Base-by-base conservation (phyloP, 805 yeast genomes). In the Kodamaea hsintzibuensis region DNA sequence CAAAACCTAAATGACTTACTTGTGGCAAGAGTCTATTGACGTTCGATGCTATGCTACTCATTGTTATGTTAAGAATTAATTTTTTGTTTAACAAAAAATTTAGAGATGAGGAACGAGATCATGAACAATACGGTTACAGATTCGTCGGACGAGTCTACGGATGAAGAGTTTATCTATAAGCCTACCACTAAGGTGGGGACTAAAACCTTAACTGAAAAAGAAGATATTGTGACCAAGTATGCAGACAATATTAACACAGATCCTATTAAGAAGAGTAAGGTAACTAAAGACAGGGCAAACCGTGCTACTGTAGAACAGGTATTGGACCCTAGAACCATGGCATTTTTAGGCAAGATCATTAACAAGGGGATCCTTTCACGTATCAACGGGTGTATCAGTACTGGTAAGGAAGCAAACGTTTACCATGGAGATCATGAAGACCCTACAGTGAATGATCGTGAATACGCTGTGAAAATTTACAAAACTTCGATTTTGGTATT, bases 341-440 rank as follows among this genome's bases (percentile, higher is more conserved):
- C 83, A 62, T 93, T 93, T 64, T 76, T 95, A 52, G 84, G 86
- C 51, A 90, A 89, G 57, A 78, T 95, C 68, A 86, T 90, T 69
- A 89, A 85, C 64, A 86, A 89, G 61, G 97, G 97, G 3, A 81
- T 89, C 5, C 83, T 95, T 35, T 84, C 95, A 1, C 84, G 88
- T 60, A 86, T 95, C 62, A 90, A 92, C 62, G 99, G 99, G 10
- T 95, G 98, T 68, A 79, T 95, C 48, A 85, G 95, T 62, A 95
- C 99, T 0, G 99, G 99, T 47, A 95, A 95, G 69, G 99, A 95
- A 70, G 99, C 99, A n/a, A 95, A 95, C 65, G 98, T 95, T 0
- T 95, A 95, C 67, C 80, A 75, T 57, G 80, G 78, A 14, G 78
- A 74, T 60, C 93, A 89, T 65, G 97, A 96, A 10, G 74, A 78